Base-by-base conservation (phyloP, 805 yeast species). In the Hanseniaspora opuntiae region DNA sequence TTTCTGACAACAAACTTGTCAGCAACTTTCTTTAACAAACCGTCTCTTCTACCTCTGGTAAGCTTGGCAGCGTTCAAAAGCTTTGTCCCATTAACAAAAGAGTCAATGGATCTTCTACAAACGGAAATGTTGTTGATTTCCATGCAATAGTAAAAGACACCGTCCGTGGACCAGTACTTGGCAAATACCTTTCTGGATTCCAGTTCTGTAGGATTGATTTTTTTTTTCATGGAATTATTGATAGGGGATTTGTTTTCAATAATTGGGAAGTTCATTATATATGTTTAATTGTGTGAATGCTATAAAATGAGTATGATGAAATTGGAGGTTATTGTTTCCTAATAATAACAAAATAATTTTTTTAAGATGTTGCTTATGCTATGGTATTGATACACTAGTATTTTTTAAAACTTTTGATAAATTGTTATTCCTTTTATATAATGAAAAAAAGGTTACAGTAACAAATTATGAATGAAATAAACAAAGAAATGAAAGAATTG, bases 131-230 rank as follows among this genome's bases (percentile, higher is more conserved):
- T 84, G 58, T 82, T 79, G 55, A 87, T 89, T 61, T 84, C 93
- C 32, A 85, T 90, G 66, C 84, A 93, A 69, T 84, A 85, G 63
- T 93, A 85, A 51, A 85, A 67, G 0, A 94, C 85, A 59, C 82
- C 81, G 62, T 85, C 94, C 63, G 85, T 94, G 63, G 85, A 93
- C 95, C 95, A 85, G 76, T 82, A 77, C n/a, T 93, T 84, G 22
- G 93, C 84, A 51, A 88, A 82, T 51, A 84, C 86, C 56, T 77
- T 68, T 50, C 70, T 55, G 66, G 66, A 16, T 55, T 54, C 57
- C 60, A 62, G 3, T 12, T 45, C 39, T 16, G 16, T 9, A 14
- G 9, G 20, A 14, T 37, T n/a, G 28, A 7, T 37, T 37, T 7
- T 37, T 37, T 44, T 32, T 48, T 16, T 11, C 20, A 16, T 11